A percentile compares a stretch with the other conserved stretches of the same genome.
phyloP scores from a whole-genome alignment of 202 grass and related monocot genomes.

The Eragrostis tef region DNA sequence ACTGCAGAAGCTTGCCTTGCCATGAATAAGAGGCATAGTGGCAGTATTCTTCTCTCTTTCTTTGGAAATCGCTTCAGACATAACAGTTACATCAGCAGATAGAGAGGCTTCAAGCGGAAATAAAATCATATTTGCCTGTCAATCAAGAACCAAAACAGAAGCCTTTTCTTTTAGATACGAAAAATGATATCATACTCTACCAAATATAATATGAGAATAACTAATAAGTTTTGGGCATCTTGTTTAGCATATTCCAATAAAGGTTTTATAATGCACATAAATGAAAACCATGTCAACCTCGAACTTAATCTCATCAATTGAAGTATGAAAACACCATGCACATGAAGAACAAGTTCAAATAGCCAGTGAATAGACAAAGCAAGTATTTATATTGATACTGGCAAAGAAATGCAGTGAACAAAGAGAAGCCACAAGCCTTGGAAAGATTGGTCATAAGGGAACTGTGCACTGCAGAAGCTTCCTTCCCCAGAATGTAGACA shows the following conservation, averaged over 20 bases:
- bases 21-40: conserved; percentile 68
- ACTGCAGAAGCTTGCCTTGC: conserved; percentile 76
- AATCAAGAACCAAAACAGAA: conserved; percentile 46
- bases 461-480: conserved; percentile 74
- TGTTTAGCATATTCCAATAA: conserved; percentile 30
- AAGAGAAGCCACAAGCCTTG: conserved; percentile 59
- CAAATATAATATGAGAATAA: conserved; percentile 14
- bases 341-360: conserved; percentile 44
- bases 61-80: conserved; percentile 68
- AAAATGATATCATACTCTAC: conserved; percentile 24
- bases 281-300: conserved; percentile 13
- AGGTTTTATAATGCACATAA: conserved; percentile 4
- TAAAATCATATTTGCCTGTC: conserved; percentile 79
- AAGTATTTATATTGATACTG: conserved; percentile 43
- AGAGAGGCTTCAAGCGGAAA: conserved; percentile 89
- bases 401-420: conserved; percentile 42
- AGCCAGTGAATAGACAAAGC: conserved; percentile 25
- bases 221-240: conserved; percentile 21
- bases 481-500: conserved; percentile 77
- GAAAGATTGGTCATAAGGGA: conserved; percentile 82
- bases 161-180: conserved; percentile 13
- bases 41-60: conserved; percentile 67
- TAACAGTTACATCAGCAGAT: conserved; percentile 71
- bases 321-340: conserved; percentile 39
- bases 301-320: conserved; percentile 14